Base-by-base conservation (phyloP, 805 yeast genomes). In the Teunomyces tritomae region DNA sequence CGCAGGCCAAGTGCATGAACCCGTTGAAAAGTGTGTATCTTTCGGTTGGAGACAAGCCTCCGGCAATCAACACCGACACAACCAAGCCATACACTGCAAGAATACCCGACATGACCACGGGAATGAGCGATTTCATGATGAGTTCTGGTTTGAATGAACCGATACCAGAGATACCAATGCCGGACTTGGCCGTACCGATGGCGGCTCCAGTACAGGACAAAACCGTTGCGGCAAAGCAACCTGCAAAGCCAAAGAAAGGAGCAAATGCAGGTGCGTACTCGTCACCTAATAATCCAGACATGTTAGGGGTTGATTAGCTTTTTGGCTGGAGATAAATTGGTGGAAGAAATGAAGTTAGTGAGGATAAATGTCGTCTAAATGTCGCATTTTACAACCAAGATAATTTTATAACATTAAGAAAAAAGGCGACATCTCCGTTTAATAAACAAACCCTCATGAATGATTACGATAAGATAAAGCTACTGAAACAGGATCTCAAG, bases 101-200 rank as follows among this genome's bases (percentile, higher is more conserved):
- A 62, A 94, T 94, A 82, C 99, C 99, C 54, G 94, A 84, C 96
- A 94, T 90, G 55, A 94, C 96, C 42, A 94, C 99, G 13, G 99
- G 99, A 57, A 94, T 91, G 44, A 94, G 76, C 6, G 94, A 86
- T 68, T 86, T 88, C 98, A 94, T 94, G 61, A 94, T 90, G 61
- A 94, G 76, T 62, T 94, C 99, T 9, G 99, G 99, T 65, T 88
- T 87, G 74, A 92, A 94, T 41, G 96, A 87, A 76, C 98, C 97
- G 56, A 94, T 90, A 77, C 98, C 99, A 28, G 97, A 76, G 59
- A 94, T 94, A 78, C 99, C 99, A 54, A 94, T 85, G 49, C 99
- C 99, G 39, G 96, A 87, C 70, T 94, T 94, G 52, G 98, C 98
- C 3, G 98, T 92, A 49, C 99, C 99, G 57, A 90, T 85, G 51